These are phyloP conservation scores for Trichoderma aggressivum DNA, from an alignment of 2,329 filamentous ascomycete species.

Conservation along the genomic window DNA sequence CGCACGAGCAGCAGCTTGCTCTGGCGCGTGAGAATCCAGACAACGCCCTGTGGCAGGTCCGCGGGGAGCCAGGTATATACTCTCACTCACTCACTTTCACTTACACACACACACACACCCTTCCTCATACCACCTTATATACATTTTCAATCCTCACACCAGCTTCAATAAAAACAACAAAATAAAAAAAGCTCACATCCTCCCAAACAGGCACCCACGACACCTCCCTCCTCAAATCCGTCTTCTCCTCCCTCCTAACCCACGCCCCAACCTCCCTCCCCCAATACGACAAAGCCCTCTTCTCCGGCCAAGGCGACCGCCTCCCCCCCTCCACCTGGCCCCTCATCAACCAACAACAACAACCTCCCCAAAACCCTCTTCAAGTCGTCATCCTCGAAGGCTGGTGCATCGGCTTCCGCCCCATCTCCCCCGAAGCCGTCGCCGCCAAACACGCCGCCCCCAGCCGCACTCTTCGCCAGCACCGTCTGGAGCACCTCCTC, in stretches of 20 bases:
- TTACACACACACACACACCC: background rate
- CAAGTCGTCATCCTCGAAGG: slow-evolving; percentile 79
- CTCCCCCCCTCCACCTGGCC: slow-evolving; percentile 61
- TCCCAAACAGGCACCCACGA: slow-evolving; percentile 62
- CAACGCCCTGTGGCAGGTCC: slow-evolving; percentile 75
- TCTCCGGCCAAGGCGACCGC: slow-evolving; percentile 73
- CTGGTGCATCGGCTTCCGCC: slow-evolving; percentile 83
- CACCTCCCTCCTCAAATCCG: slow-evolving; percentile 56
- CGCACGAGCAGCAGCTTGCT: slow-evolving; percentile 62
- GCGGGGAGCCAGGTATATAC: slow-evolving; percentile 68
- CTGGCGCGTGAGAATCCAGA: slow-evolving; percentile 63
- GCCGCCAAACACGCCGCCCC: slow-evolving; percentile 50
- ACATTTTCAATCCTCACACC: background rate
- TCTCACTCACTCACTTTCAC: background rate
- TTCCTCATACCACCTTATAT: background rate
- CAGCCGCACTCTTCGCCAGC: slow-evolving; percentile 47
- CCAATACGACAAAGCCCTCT: slow-evolving; percentile 79
- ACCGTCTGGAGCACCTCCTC: slow-evolving; percentile 48
- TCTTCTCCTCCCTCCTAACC: slow-evolving; percentile 58
- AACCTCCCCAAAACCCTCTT: slow-evolving; percentile 32
- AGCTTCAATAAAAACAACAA: background rate
- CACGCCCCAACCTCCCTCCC: slow-evolving; percentile 59
- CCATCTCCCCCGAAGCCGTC: slow-evolving; percentile 51
- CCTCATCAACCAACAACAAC: slow-evolving; percentile 49
- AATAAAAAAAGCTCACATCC: background rate